Evolutionary conservation across 75 land plant genomes (phyloP).

Genomic region (Ceratopteris richardii): DNA sequence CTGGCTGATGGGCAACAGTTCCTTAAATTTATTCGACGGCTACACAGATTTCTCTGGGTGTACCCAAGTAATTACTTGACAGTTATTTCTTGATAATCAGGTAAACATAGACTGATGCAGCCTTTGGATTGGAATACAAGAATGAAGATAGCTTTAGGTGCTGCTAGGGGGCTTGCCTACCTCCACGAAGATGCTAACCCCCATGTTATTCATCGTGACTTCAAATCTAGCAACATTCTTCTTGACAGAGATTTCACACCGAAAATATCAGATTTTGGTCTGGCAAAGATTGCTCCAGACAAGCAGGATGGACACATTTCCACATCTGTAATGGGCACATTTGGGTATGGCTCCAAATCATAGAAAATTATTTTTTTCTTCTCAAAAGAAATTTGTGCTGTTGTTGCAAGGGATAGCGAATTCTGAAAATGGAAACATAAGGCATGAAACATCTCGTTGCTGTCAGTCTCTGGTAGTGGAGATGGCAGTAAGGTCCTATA

Average conservation of each 20-base stretch:
- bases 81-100: too few species aligned
- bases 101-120: constrained; percentile 14
- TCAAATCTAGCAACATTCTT: constrained; percentile 89
- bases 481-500: too few species aligned
- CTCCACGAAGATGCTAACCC: constrained; percentile 93
- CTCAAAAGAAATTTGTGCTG: constrained; percentile 1
- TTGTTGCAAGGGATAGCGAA: too few species aligned
- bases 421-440: too few species aligned
- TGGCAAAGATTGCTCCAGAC: constrained; percentile 76
- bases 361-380: background rate
- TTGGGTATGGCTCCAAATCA: constrained; percentile 75
- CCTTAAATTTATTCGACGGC: too few species aligned
- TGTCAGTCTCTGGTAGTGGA: too few species aligned
- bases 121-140: constrained; percentile 85
- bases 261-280: constrained; percentile 90
- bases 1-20: too few species aligned
- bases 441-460: too few species aligned
- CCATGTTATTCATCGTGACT: constrained; percentile 86
- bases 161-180: constrained; percentile 87
- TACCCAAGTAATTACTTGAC: too few species aligned
- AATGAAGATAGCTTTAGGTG: constrained; percentile 85
- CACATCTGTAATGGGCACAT: constrained; percentile 92
- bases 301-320: constrained; percentile 68
- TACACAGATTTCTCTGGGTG: too few species aligned
- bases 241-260: constrained; percentile 85